Base-by-base conservation (phyloP, 306 rosid species). In the Cucumis sativus region DNA sequence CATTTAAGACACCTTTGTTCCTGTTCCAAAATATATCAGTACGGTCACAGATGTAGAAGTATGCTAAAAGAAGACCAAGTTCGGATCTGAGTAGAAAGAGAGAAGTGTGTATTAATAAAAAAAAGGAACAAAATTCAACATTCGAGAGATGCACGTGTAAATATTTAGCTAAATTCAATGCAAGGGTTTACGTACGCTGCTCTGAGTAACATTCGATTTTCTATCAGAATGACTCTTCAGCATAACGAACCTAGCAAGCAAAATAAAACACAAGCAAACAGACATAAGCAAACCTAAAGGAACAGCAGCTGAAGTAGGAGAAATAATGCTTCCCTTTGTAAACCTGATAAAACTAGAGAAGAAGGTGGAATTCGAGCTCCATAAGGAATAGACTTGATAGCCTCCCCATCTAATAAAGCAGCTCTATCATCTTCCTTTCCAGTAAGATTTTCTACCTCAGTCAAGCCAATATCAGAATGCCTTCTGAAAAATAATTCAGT, bases 1-100 rank as follows among this genome's bases (percentile, higher is more conserved):
- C n/a, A n/a, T n/a, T n/a, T n/a, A 58, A 5, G 20, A 37, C 61
- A 87, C 99, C 98, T 95, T 95, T 39, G 82, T 87, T 9, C 96
- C 85, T 4, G 97, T 81, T 77, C 78, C 87, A 82, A 92, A n/a
- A 91, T 88, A 92, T 86, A 88, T 89, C 88, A 0, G 99, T 95
- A 6, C 99, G 97, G 80, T 95, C 99, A 33, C 99, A 95, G 59
- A 86, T 70, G 85, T 88, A 95, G 82, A 80, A 89, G 79, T 95
- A 95, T 21, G 85, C 86, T 83, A 95, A 76, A 82, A 95, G 83
- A 77, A 89, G 77, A 75, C 99, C 91, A 69, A 92, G 82, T 87
- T 95, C 99, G 58, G 92, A 90, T 72, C 99, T 95, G 88, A 28
- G 62, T 13, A 59, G 17, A 71, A 65, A 62, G 47, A 70, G 15